These are phyloP conservation scores for Eucalyptus erythrocorys DNA, from an alignment of 345 rosid species.

Conservation along the genomic window DNA sequence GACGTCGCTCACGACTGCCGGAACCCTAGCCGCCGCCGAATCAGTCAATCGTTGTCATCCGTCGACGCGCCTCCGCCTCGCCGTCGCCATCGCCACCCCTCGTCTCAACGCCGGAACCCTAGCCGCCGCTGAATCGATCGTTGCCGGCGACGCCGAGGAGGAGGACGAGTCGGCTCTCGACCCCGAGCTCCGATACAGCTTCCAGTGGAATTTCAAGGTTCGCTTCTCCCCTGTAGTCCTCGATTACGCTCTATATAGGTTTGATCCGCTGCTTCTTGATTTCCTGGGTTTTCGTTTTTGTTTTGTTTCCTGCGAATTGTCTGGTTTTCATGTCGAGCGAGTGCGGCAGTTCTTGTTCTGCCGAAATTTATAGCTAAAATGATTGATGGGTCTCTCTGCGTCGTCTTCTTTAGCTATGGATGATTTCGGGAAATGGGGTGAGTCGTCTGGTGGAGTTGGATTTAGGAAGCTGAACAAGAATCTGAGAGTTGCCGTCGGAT, in stretches of 20 bases:
- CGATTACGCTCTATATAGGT: constrained; percentile 14
- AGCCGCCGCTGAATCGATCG: no score
- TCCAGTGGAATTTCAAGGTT: constrained; percentile 85
- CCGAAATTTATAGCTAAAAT: neutral
- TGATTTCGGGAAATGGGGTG: neutral
- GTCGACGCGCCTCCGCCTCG: no score
- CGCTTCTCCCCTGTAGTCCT: neutral
- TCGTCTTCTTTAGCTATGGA: neutral
- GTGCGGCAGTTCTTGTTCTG: neutral
- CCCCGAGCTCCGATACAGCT: constrained; percentile 95
- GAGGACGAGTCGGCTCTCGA: constrained; percentile 40
- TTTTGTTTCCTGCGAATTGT: neutral
- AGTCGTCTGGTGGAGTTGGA: neutral
- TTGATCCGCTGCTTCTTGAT: neutral
- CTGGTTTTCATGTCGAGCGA: neutral
- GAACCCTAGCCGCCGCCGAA: no score
- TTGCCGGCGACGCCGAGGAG: constrained; percentile 14
- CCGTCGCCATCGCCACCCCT: no score
- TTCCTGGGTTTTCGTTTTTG: neutral
- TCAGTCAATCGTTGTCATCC: no score
- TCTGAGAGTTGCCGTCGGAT: neutral
- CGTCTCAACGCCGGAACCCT: no score
- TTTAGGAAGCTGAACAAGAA: neutral
- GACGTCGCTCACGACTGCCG: no score
- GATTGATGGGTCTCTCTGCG: neutral